Evolutionary conservation across 2,329 filamentous ascomycete species (phyloP).

Genomic region (Leptosphaerulina australis): DNA sequence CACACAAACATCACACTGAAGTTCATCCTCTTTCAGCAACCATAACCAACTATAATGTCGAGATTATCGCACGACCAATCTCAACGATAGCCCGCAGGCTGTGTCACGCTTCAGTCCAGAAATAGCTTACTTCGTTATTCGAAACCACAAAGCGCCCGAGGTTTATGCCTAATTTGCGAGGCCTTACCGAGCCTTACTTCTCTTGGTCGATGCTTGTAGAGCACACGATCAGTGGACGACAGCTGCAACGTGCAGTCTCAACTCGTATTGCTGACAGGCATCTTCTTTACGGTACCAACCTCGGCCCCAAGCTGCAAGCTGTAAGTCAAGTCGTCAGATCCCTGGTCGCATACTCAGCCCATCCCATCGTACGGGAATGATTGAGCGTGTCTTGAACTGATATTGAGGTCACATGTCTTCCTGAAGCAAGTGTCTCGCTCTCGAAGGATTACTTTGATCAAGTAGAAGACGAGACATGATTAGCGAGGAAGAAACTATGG

Average conservation of each 20-base stretch:
- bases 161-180: not conserved
- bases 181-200: not conserved
- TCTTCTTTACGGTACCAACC: not conserved
- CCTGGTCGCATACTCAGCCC: not conserved
- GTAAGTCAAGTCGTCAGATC: not conserved
- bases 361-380: not conserved
- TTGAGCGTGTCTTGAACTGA: not conserved
- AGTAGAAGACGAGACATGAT: not conserved
- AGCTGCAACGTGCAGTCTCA: slow-evolving; percentile 3
- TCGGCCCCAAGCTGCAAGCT: not conserved
- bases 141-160: not conserved
- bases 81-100: not conserved
- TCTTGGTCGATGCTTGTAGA: not conserved
- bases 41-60: not conserved
- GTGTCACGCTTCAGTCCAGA: not conserved
- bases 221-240: not conserved
- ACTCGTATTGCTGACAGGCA: slow-evolving; percentile 12
- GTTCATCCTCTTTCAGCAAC: not conserved
- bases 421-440: not conserved
- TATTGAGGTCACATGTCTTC: not conserved
- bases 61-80: not conserved
- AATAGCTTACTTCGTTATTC: not conserved
- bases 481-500: not conserved
- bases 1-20: not conserved
- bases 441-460: not conserved